Evolutionary conservation across 129 eudicot genomes (phyloP).

Genomic region (Centaurea solstitialis): DNA sequence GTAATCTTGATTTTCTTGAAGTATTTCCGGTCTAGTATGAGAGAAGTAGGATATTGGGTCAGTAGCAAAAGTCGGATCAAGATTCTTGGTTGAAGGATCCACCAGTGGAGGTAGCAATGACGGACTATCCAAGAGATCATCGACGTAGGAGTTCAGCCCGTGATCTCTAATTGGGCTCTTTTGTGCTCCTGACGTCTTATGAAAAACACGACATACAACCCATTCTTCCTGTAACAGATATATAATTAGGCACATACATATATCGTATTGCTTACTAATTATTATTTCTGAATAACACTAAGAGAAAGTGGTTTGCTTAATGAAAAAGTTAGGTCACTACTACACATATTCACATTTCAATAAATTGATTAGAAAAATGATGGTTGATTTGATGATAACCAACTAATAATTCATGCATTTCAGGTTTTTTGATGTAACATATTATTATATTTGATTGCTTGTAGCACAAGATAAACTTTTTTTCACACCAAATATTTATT

Average conservation of each 20-base stretch:
- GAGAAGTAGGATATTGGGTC: slow-evolving; percentile 2
- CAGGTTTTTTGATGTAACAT: neutral
- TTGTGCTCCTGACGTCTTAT: slow-evolving; percentile 26
- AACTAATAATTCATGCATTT: neutral
- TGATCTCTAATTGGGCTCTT: slow-evolving; percentile 14
- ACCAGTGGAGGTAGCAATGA: slow-evolving; percentile 44
- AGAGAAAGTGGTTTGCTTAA: neutral
- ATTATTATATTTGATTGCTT: neutral
- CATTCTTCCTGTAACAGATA: slow-evolving; percentile 39
- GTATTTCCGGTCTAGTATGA: slow-evolving; percentile 3
- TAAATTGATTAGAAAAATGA: neutral
- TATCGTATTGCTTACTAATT: neutral
- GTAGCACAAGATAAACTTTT: neutral
- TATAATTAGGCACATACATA: neutral
- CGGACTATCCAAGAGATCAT: slow-evolving; percentile 38
- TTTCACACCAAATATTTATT: neutral
- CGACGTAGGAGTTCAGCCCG: slow-evolving; percentile 50
- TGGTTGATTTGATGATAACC: neutral
- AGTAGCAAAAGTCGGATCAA: neutral
- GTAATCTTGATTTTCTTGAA: slow-evolving; percentile 21
- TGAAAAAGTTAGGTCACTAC: neutral
- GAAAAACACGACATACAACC: slow-evolving; percentile 48
- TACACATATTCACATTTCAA: neutral
- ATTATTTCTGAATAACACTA: neutral
- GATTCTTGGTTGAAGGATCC: slow-evolving; percentile 20